A percentile compares a stretch with the other conserved stretches of the same genome.
phyloP scores from a whole-genome alignment of 805 yeast genomes.

The Zygoascus flipseniorum region DNA sequence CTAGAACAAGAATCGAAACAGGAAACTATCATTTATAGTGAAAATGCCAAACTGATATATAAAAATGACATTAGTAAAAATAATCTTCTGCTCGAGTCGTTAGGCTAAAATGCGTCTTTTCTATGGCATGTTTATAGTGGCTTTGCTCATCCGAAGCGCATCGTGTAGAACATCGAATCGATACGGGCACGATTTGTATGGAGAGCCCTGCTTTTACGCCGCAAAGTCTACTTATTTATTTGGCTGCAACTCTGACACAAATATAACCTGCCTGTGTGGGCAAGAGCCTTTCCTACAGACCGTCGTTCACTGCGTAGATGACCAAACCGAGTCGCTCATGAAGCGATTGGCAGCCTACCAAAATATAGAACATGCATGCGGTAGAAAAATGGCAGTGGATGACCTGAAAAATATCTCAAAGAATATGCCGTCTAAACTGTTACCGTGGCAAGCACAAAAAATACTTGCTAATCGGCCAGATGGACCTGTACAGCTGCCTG shows the following conservation, averaged over 20 bases:
- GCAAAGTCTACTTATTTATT: constrained; percentile 1
- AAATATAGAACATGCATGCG: constrained; percentile 2
- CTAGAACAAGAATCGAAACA: too few relatives aligned
- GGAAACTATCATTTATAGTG: too few relatives aligned
- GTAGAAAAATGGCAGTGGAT: not conserved
- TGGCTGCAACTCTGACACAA: constrained; percentile 3
- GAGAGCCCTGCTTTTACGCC: constrained; percentile 9
- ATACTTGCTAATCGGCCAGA: not conserved
- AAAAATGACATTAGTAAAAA: too few relatives aligned
- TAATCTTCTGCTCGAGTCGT: too few relatives aligned
- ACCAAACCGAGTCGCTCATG: not conserved
- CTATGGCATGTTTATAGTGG: too few relatives aligned
- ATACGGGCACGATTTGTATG: not conserved
- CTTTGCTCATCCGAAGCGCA: too few relatives aligned
- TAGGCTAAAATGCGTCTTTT: too few relatives aligned
- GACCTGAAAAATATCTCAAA: not conserved
- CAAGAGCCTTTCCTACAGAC: constrained; percentile 4
- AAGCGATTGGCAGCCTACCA: not conserved
- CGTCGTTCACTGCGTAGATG: constrained; percentile 5
- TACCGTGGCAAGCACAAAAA: not conserved
- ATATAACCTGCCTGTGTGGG: constrained; percentile 1
- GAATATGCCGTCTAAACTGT: not conserved
- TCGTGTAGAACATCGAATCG: not conserved
- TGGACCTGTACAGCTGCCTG: not conserved
- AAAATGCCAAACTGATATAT: too few relatives aligned